A percentile compares a stretch with the other conserved stretches of the same genome.
These are phyloP conservation scores for Coccomyxa sp. DNA, from an alignment of 139 green algal genomes.

Conservation along the genomic window DNA sequence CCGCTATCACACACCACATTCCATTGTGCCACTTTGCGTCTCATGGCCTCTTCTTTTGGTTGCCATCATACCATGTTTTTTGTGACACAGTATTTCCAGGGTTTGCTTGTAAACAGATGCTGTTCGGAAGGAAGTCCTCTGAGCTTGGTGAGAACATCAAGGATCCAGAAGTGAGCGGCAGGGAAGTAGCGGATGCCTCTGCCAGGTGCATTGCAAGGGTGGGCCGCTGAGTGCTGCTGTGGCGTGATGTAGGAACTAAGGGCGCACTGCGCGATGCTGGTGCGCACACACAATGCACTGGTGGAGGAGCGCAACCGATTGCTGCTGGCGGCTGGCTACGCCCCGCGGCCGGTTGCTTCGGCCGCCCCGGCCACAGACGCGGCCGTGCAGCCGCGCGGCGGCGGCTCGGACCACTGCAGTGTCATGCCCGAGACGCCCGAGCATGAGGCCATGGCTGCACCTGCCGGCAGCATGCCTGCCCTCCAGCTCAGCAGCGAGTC, in stretches of 20 bases:
- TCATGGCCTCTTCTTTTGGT: neutral
- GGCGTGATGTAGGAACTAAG: neutral
- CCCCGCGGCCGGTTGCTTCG: no score
- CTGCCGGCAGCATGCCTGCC: no score
- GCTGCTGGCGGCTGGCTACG: neutral
- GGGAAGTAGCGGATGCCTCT: neutral
- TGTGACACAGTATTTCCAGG: neutral
- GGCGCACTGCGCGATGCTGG: neutral
- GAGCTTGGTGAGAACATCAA: neutral
- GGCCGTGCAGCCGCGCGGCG: no score
- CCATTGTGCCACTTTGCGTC: neutral
- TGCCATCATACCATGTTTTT: no score
- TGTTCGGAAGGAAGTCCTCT: neutral
- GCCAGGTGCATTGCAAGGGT: neutral
- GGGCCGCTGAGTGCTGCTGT: neutral
- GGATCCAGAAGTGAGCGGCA: neutral
- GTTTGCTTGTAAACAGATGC: no score
- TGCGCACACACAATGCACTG: neutral
- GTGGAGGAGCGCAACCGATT: neutral
- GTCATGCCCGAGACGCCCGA: no score
- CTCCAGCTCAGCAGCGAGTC: no score
- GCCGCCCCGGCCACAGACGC: no score
- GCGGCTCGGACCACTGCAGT: no score
- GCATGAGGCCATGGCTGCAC: no score
- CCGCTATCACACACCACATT: no score